Evolutionary conservation across 1,284 basidiomycete species (phyloP), one percentile per base, ranked within the genome.

Genomic region (Ganoderma leucocontextum): DNA sequence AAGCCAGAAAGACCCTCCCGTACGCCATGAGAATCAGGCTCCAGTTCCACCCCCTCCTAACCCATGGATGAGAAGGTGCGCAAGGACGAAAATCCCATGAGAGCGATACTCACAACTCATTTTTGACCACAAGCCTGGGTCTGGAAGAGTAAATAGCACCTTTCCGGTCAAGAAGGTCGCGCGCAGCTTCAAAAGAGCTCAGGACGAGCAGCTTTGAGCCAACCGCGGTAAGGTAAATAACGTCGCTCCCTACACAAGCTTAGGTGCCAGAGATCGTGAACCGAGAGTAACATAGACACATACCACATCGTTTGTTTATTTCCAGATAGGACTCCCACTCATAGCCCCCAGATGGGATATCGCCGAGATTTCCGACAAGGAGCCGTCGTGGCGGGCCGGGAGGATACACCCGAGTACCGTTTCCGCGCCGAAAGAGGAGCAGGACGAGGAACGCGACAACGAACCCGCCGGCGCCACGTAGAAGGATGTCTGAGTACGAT

Each of bases 141-240:
- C 69, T 35, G 8, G 49, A 52, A 0, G 71, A 72, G 29, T 70
- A 72, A 1, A 70, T 52, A 1, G 66, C 55, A 5, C 69, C 64
- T 36, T 58, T 65, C 36, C 62, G 66, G 41, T 72, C 69, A 4
- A 72, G 69, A 2, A 72, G 62, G 7, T 70, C 71, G 8, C 58
- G 64, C 1, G 64, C 66, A 12, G 69, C 69, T 3, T 68, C 64
- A 29, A 62, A 64, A 0, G 64, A 78, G 71, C 80, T 80, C 25
- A 83, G 49, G 47, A 83, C 68, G n/a, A 70, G 17, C 6, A 69
- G 3, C 2, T 60, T 44, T 1, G 62, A 57, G 19, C 69, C 69
- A 4, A 71, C 39, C 0, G 39, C 66, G 4, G 35, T 64, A n/a
- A 70, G 42, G 58, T 70, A 69, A 4, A 70, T 9, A 4, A 72